Conservation (phyloP, 1,139 yeast genomes). For the Blastobotrys aristatus region DNA sequence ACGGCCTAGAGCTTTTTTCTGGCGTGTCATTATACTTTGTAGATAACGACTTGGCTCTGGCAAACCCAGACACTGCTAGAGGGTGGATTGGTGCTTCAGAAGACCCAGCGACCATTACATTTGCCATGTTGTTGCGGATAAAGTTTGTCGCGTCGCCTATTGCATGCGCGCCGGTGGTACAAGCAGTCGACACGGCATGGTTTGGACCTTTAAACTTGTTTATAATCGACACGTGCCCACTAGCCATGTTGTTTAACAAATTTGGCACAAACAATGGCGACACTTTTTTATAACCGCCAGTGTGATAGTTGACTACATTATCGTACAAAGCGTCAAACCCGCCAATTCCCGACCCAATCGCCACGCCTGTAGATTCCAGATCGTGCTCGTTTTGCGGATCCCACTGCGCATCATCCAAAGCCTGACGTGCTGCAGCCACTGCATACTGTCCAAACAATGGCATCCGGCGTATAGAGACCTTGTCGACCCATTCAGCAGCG, state of each 20-base stretch:
- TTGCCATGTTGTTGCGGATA: constrained; percentile 72
- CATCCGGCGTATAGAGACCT: constrained; percentile 45
- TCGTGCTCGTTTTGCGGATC: constrained; percentile 35
- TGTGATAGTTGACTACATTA: constrained; percentile 48
- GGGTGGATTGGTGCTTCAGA: constrained; percentile 88
- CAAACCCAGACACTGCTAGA: constrained; percentile 82
- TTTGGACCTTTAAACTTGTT: constrained; percentile 78
- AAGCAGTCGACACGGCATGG: constrained; percentile 88
- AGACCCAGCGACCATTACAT: constrained; percentile 90
- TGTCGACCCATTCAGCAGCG: constrained; percentile 34
- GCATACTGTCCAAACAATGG: constrained; percentile 79
- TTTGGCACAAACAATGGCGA: constrained; percentile 86
- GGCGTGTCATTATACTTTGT: constrained; percentile 62
- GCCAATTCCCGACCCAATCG: constrained; percentile 92
- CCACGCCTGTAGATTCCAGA: constrained; percentile 53
- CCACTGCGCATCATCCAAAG: constrained; percentile 62
- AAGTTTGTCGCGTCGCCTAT: constrained; percentile 90
- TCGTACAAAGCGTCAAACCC: constrained; percentile 71
- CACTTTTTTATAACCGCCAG: constrained; percentile 61
- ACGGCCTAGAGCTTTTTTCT: constrained; percentile 72
- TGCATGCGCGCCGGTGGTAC: constrained; percentile 94
- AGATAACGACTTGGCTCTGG: constrained; percentile 78
- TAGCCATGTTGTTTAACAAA: constrained; percentile 86
- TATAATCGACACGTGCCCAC: constrained; percentile 81
- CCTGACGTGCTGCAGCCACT: constrained; percentile 70